A percentile compares a stretch with the other conserved stretches of the same genome.
These are phyloP conservation scores for Mycena amicta DNA, from an alignment of 768 basidiomycete species.

Conservation along the genomic window DNA sequence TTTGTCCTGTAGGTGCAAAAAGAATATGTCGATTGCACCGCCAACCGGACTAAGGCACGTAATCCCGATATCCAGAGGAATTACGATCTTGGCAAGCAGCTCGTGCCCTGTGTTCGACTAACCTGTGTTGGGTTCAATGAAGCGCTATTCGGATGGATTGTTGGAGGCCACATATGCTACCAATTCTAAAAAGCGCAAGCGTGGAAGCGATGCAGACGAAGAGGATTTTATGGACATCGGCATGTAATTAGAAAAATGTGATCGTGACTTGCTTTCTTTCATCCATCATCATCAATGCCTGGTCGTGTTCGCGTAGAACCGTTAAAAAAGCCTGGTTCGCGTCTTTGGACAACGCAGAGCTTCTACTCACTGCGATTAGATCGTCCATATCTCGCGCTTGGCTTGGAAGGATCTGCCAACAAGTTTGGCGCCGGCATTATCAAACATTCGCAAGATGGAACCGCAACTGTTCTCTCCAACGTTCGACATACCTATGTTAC, in stretches of 20 bases:
- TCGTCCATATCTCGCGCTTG: constrained; percentile 80
- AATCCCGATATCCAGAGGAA: too few relatives aligned
- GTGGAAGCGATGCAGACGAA: background rate
- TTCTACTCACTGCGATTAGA: constrained; percentile 38
- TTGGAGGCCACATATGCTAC: background rate
- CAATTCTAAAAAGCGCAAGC: background rate
- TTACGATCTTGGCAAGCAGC: too few relatives aligned
- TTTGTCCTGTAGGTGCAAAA: background rate
- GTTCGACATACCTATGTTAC: constrained; percentile 98
- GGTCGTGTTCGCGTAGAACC: constrained; percentile 22
- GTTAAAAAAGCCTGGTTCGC: constrained; percentile 26
- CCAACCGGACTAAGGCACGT: too few relatives aligned
- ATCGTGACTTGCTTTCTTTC: constrained; percentile 1
- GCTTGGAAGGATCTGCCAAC: constrained; percentile 97
- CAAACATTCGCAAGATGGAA: constrained; percentile 74
- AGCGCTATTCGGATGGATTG: constrained; percentile 37
- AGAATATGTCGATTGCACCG: constrained; percentile 36
- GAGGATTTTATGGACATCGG: background rate
- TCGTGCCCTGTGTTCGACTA: constrained; percentile 52
- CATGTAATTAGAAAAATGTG: background rate
- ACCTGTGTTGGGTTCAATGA: constrained; percentile 48
- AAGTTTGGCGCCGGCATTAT: constrained; percentile 95
- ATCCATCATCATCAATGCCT: constrained; percentile 20
- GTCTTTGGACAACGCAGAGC: background rate
- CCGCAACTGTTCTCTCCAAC: constrained; percentile 82